These are phyloP conservation scores for Cystobasidium slooffiae DNA, from an alignment of 1,284 basidiomycete species.

Conservation along the genomic window DNA sequence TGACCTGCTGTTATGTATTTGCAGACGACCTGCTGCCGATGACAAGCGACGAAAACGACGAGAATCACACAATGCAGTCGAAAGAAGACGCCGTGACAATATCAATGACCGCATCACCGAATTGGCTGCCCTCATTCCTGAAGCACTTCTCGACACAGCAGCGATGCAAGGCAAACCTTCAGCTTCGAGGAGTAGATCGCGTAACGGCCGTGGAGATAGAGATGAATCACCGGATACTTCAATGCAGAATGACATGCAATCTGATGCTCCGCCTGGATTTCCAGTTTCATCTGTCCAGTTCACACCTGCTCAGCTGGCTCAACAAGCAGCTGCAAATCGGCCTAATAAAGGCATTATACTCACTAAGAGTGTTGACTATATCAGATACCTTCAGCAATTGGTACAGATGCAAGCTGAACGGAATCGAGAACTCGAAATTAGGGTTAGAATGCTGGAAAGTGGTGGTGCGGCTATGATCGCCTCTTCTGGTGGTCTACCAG, in stretches of 20 bases:
- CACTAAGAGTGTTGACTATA: slow-evolving; percentile 84
- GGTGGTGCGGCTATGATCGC: not conserved
- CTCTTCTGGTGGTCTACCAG: not conserved
- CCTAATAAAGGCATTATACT: slow-evolving; percentile 90
- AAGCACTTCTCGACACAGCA: slow-evolving; percentile 58
- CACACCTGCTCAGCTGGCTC: slow-evolving; percentile 46
- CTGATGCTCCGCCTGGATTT: not conserved
- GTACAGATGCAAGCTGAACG: slow-evolving; percentile 74
- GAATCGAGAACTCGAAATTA: slow-evolving; percentile 71
- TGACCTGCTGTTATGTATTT: not conserved
- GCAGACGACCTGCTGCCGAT: slow-evolving; percentile 60
- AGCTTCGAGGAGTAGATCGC: slow-evolving; percentile 9
- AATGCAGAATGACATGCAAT: slow-evolving; percentile 2
- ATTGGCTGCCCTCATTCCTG: slow-evolving; percentile 82
- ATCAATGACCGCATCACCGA: slow-evolving; percentile 94
- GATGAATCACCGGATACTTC: slow-evolving; percentile 5
- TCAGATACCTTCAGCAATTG: slow-evolving; percentile 79
- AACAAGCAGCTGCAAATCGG: slow-evolving; percentile 61
- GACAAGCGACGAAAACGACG: slow-evolving; percentile 77
- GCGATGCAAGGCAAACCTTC: not conserved
- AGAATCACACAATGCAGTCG: slow-evolving; percentile 89
- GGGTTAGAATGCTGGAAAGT: slow-evolving; percentile 40
- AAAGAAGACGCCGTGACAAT: slow-evolving; percentile 81
- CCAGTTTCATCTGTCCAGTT: slow-evolving; percentile 11
- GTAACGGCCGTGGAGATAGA: slow-evolving; percentile 5